Evolutionary conservation across 2,329 filamentous ascomycete genomes (phyloP).

Genomic region (Amauroascus verrucosus): DNA sequence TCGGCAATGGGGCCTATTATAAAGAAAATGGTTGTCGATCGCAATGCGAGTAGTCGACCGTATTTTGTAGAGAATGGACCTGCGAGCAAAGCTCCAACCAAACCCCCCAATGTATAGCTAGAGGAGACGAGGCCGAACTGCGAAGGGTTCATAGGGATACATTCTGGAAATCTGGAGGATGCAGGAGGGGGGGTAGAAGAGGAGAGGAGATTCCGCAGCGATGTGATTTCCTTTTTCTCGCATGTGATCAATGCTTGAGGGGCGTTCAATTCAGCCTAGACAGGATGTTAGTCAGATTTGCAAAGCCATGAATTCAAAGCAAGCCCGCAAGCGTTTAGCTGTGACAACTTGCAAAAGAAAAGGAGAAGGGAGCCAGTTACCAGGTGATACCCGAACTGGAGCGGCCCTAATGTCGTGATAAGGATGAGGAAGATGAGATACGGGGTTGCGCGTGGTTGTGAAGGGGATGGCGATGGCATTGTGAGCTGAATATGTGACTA

Average conservation of each 20-base stretch:
- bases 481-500: too few species aligned
- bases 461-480: not conserved
- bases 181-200: too few species aligned
- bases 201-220: conserved; percentile 10
- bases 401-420: conserved; percentile 70
- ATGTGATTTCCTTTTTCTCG: conserved; percentile 48
- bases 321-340: not conserved
- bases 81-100: conserved; percentile 68
- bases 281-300: not conserved
- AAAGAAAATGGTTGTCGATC: conserved; percentile 66
- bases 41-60: conserved; percentile 68
- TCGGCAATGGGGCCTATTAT: conserved; percentile 65
- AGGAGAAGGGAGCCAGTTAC: conserved; percentile 44
- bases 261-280: conserved; percentile 82
- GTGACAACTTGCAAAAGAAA: too few species aligned
- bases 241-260: conserved; percentile 91
- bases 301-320: not conserved
- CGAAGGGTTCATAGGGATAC: conserved; percentile 75
- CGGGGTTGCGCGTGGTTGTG: conserved; percentile 46
- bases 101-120: conserved; percentile 80
- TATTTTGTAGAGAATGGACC: conserved; percentile 68
- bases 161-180: conserved; percentile 46
- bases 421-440: conserved; percentile 69
- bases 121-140: conserved; percentile 81
- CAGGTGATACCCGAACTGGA: conserved; percentile 91